These are phyloP conservation scores for Boletus edulis DNA, from an alignment of 768 basidiomycete genomes.

Conservation along the genomic window DNA sequence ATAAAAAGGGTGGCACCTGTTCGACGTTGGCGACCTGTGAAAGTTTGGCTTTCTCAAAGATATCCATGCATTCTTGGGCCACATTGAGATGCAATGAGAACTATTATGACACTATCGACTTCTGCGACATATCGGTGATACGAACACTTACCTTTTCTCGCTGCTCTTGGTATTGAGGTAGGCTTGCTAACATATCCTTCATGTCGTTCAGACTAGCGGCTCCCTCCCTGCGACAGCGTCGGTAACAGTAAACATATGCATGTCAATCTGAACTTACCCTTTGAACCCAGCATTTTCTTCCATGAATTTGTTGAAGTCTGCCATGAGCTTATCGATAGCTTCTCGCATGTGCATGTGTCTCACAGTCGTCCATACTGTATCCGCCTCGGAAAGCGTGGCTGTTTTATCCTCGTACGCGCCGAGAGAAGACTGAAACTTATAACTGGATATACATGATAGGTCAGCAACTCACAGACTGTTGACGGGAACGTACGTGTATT, in stretches of 20 bases:
- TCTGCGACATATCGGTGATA: neutral
- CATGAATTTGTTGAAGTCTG: conserved; percentile 92
- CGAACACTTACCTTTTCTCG: conserved; percentile 72
- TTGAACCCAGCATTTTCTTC: conserved; percentile 94
- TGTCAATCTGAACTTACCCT: conserved; percentile 51
- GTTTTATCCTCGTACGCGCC: conserved; percentile 88
- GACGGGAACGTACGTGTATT: conserved; percentile 71
- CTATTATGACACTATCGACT: conserved; percentile 37
- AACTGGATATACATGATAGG: conserved; percentile 44
- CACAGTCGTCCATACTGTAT: conserved; percentile 88
- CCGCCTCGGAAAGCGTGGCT: conserved; percentile 80
- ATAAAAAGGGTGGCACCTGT: conserved; percentile 51
- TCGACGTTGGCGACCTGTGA: conserved; percentile 84
- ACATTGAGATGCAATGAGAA: conserved; percentile 96
- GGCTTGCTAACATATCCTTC: conserved; percentile 96
- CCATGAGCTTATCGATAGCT: conserved; percentile 95
- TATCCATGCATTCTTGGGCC: conserved; percentile 95
- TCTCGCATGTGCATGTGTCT: conserved; percentile 99
- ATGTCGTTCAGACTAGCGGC: conserved; percentile 93
- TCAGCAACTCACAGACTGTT: conserved; percentile 3
- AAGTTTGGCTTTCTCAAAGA: conserved; percentile 88
- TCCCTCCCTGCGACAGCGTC: conserved; percentile 50
- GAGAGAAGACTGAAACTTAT: conserved; percentile 87
- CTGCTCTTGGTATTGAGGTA: conserved; percentile 94
- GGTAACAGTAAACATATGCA: neutral